Conservation (phyloP, 495 filamentous ascomycete genomes). For the Penicillium arizonense region DNA sequence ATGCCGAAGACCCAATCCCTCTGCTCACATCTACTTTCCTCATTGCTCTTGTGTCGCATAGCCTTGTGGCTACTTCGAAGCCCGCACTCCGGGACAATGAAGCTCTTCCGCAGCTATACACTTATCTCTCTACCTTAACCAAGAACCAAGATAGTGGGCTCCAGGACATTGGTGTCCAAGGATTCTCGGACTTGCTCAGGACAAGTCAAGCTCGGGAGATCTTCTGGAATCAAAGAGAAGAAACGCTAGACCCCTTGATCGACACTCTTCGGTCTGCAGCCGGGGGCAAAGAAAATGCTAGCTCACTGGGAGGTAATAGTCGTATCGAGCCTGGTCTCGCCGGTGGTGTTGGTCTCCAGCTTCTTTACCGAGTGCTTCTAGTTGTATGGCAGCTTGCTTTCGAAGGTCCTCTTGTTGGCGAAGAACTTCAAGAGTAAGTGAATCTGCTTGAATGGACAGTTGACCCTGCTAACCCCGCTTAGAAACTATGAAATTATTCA, state of each 20-base stretch:
- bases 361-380: slow-evolving; percentile 90
- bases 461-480: not conserved
- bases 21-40: slow-evolving; percentile 88
- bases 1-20: slow-evolving; percentile 81
- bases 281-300: slow-evolving; percentile 67
- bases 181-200: slow-evolving; percentile 84
- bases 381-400: slow-evolving; percentile 96
- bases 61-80: slow-evolving; percentile 57
- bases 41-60: slow-evolving; percentile 72
- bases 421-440: slow-evolving; percentile 78
- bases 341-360: slow-evolving; percentile 85
- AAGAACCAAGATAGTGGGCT: slow-evolving; percentile 82
- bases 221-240: slow-evolving; percentile 84
- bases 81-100: slow-evolving; percentile 58
- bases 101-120: slow-evolving; percentile 82
- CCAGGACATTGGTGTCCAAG: slow-evolving; percentile 92
- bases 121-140: slow-evolving; percentile 75
- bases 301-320: slow-evolving; percentile 64
- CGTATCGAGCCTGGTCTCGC: slow-evolving; percentile 63
- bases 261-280: slow-evolving; percentile 80
- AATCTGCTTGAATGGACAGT: not conserved
- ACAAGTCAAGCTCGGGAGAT: slow-evolving; percentile 69
- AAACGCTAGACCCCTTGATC: slow-evolving; percentile 79
- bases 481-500: slow-evolving; percentile 92
- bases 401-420: slow-evolving; percentile 77